Percentiles rank a stretch among this genome's conserved stretches.
These are phyloP conservation scores for Sordaria brevicollis DNA, from an alignment of 495 filamentous ascomycete genomes.

Conservation along the genomic window DNA sequence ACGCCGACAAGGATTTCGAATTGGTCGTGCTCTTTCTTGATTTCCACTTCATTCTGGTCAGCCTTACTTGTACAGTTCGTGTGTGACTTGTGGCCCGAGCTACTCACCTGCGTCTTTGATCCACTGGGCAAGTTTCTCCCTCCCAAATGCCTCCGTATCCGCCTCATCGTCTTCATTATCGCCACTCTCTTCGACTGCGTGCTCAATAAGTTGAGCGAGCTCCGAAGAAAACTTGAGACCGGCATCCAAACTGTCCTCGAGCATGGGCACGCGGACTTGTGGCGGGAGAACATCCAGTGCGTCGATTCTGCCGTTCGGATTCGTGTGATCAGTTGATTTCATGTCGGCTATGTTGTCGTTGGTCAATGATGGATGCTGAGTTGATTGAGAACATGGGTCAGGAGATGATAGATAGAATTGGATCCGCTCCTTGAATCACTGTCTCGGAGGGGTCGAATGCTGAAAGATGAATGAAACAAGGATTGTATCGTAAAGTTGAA, in stretches of 20 bases:
- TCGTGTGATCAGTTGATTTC: not conserved
- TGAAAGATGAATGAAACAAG: not conserved
- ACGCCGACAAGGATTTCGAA: constrained; percentile 16
- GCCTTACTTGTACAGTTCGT: not conserved
- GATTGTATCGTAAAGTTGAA: no score
- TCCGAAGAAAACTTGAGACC: not conserved
- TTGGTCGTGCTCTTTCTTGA: not conserved
- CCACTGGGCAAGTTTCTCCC: not conserved
- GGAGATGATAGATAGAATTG: not conserved
- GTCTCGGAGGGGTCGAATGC: not conserved
- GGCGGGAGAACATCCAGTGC: not conserved
- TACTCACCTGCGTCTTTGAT: not conserved
- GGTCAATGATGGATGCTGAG: not conserved
- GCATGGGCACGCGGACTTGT: not conserved
- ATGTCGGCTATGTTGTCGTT: not conserved
- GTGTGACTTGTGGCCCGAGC: not conserved
- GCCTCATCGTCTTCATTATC: not conserved
- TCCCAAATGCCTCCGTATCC: not conserved
- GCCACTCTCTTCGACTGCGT: not conserved
- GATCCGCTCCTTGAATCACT: no score
- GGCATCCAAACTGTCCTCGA: not conserved
- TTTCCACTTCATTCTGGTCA: not conserved
- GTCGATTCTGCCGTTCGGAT: not conserved
- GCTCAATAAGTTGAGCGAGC: not conserved
- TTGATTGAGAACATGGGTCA: not conserved